Conservation (phyloP, 306 rosid species). For the Vicia faba region DNA sequence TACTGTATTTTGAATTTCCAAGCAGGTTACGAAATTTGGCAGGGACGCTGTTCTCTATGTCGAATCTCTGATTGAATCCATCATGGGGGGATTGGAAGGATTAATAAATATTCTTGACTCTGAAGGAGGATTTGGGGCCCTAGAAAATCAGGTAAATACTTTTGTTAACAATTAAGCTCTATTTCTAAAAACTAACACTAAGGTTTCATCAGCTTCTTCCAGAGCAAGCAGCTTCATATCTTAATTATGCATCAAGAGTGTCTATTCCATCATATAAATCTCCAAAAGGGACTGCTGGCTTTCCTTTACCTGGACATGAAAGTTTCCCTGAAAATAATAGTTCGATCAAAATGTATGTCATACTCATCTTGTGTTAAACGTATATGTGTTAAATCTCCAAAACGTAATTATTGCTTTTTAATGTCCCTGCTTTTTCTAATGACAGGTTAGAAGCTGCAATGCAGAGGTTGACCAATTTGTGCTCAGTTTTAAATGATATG, state of each 20-base stretch:
- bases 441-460: conserved; percentile 98
- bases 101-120: conserved; percentile 94
- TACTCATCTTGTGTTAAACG: conserved; percentile 26
- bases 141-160: conserved; percentile 81
- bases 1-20: conserved; percentile 38
- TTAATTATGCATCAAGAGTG: conserved; percentile 83
- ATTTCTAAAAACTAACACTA: conserved; percentile 45
- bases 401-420: conserved; percentile 25
- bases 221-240: conserved; percentile 92
- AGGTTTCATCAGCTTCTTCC: conserved; percentile 83
- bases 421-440: conserved; percentile 20
- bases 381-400: too few relatives aligned
- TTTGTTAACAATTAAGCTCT: conserved; percentile 29
- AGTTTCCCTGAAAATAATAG: conserved; percentile 92
- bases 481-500: conserved; percentile 97
- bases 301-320: conserved; percentile 94
- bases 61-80: conserved; percentile 95
- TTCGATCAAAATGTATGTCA: conserved; percentile 86
- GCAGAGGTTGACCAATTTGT: conserved; percentile 95
- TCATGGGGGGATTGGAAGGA: conserved; percentile 99
- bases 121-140: conserved; percentile 99
- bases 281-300: conserved; percentile 75
- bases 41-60: conserved; percentile 98
- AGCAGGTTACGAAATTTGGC: conserved; percentile 94
- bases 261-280: conserved; percentile 73